Conservation (phyloP, 495 filamentous ascomycete genomes). For the Penicillium paradoxum region DNA sequence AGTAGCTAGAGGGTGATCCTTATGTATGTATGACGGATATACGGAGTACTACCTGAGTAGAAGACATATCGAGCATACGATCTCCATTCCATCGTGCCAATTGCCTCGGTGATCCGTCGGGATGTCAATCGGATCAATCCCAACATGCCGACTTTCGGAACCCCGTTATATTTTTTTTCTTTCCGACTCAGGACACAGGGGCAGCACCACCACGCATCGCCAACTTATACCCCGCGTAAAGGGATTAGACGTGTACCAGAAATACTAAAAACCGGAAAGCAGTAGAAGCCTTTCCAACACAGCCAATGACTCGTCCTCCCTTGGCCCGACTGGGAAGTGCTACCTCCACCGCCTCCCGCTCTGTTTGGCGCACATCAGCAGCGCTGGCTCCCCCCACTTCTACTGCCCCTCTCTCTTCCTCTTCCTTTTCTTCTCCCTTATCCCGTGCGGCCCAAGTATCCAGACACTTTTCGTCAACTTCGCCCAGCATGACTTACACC, state of each 20-base stretch:
- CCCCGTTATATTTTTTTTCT: neutral
- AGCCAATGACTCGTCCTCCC: constrained; percentile 30
- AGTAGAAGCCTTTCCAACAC: constrained; percentile 1
- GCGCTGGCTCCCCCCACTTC: constrained; percentile 43
- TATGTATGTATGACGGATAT: no score
- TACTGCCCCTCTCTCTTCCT: constrained; percentile 35
- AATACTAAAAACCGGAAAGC: neutral
- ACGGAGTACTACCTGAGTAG: neutral
- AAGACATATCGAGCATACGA: neutral
- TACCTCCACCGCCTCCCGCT: constrained; percentile 37
- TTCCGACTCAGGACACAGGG: neutral
- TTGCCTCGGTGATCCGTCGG: neutral
- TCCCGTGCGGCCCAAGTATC: constrained; percentile 30
- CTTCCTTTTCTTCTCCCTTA: constrained; percentile 30
- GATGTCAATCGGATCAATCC: neutral
- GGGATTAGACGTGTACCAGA: neutral
- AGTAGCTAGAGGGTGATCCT: neutral
- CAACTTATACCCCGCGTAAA: neutral
- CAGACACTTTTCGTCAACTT: constrained; percentile 25
- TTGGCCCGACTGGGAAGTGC: constrained; percentile 35
- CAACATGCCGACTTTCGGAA: constrained; percentile 6
- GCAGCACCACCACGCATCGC: neutral
- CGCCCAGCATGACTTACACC: constrained; percentile 50
- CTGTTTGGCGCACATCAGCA: constrained; percentile 38
- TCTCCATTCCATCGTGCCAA: neutral